phyloP scores from a whole-genome alignment of 78 protist species.

The Planoprotostelium fungivorum region DNA sequence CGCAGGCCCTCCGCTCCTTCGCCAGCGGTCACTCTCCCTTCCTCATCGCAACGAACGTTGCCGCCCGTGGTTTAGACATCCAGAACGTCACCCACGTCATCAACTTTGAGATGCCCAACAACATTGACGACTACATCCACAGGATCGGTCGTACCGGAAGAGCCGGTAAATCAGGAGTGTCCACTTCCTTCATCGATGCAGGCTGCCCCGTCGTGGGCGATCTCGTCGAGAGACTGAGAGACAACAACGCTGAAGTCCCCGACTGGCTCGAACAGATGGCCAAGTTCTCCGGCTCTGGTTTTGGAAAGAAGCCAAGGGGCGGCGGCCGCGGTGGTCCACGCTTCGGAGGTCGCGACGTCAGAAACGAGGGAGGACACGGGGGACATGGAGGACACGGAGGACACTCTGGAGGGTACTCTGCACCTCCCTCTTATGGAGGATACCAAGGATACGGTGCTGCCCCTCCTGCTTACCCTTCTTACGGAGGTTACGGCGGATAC shows the following conservation, averaged over 20 bases:
- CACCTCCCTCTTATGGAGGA: background rate
- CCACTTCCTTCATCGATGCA: slow-evolving; percentile 67
- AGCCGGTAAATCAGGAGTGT: slow-evolving; percentile 79
- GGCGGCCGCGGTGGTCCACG: slow-evolving; percentile 11
- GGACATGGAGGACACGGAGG: slow-evolving; percentile 19
- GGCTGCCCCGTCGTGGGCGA: slow-evolving; percentile 63
- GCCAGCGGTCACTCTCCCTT: slow-evolving; percentile 67
- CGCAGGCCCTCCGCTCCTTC: slow-evolving; percentile 81
- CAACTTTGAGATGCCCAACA: slow-evolving; percentile 94
- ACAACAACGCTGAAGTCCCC: slow-evolving; percentile 60
- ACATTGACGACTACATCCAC: slow-evolving; percentile 95
- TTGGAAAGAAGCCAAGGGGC: slow-evolving; percentile 6
- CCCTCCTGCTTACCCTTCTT: background rate
- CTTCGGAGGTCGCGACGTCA: slow-evolving; percentile 6
- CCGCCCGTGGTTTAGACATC: slow-evolving; percentile 96
- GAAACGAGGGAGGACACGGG: slow-evolving; percentile 20
- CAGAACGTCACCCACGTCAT: slow-evolving; percentile 94
- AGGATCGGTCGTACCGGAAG: slow-evolving; percentile 73
- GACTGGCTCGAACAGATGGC: slow-evolving; percentile 10
- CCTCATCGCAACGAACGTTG: slow-evolving; percentile 97
- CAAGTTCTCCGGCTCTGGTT: background rate
- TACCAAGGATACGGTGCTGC: background rate
- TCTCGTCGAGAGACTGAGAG: slow-evolving; percentile 45
- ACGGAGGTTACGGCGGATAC: background rate
- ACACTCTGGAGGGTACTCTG: background rate